Percentiles rank a stretch among this genome's conserved stretches.
Conservation (phyloP, 768 basidiomycete genomes). For the Strobilomyces dryophilus region DNA sequence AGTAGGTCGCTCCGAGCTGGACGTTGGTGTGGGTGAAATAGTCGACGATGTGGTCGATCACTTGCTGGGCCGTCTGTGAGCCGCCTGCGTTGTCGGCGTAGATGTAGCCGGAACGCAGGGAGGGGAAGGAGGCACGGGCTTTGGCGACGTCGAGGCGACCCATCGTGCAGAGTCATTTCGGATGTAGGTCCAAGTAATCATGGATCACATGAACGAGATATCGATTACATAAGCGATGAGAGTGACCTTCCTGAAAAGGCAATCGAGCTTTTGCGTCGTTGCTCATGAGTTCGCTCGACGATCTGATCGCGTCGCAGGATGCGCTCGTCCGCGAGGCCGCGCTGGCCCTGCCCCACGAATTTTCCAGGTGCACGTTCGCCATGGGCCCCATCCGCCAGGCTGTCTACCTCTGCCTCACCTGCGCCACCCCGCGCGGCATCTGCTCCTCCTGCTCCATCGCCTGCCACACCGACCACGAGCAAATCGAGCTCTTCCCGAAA, state of each 20-base stretch:
- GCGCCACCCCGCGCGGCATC: conserved; percentile 61
- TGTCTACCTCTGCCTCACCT: conserved; percentile 78
- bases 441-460: conserved; percentile 84
- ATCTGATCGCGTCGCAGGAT: conserved; percentile 26
- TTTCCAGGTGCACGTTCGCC: conserved; percentile 61
- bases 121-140: conserved; percentile 60
- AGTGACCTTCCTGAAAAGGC: neutral
- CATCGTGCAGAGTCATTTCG: conserved; percentile 9
- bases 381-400: conserved; percentile 67
- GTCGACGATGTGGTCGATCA: conserved; percentile 57
- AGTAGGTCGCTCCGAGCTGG: conserved; percentile 70
- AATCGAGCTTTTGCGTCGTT: neutral
- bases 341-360: conserved; percentile 56
- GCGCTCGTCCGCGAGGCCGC: conserved; percentile 32
- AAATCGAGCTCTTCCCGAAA: conserved; percentile 85
- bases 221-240: neutral
- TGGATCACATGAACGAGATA: neutral
- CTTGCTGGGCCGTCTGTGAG: conserved; percentile 54
- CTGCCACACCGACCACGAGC: conserved; percentile 84
- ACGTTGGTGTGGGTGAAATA: conserved; percentile 72
- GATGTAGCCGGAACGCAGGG: conserved; percentile 54
- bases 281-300: conserved; percentile 36
- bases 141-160: conserved; percentile 41
- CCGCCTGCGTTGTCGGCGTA: conserved; percentile 79
- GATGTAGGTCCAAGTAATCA: neutral